Percentiles rank a stretch among this genome's conserved stretches.
These are phyloP conservation scores for Tilletia caries DNA, from an alignment of 1,284 basidiomycete species.

Conservation along the genomic window DNA sequence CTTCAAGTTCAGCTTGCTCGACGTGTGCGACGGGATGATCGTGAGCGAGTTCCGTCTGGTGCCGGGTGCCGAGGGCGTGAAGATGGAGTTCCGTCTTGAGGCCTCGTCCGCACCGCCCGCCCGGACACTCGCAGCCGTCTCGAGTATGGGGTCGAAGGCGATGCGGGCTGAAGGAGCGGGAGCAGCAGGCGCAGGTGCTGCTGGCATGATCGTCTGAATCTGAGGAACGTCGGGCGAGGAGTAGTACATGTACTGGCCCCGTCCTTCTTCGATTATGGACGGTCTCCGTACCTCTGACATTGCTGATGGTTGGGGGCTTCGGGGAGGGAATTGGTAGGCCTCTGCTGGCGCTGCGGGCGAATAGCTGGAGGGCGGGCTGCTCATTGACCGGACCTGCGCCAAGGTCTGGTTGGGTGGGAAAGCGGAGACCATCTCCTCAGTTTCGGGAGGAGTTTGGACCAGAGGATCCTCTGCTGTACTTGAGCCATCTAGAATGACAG, in stretches of 20 bases:
- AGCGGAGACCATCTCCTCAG: conserved; percentile 10
- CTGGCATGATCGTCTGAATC: background rate
- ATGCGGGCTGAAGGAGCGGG: background rate
- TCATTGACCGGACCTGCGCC: background rate
- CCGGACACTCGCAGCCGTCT: conserved; percentile 15
- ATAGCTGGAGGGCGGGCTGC: background rate
- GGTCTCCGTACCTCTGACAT: background rate
- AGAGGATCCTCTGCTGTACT: too few relatives aligned
- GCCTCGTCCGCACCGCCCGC: conserved; percentile 8
- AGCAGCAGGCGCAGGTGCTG: background rate
- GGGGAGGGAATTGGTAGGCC: conserved; percentile 3
- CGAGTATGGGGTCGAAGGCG: conserved; percentile 14
- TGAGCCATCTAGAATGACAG: too few relatives aligned
- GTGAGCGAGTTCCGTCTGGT: conserved; percentile 12
- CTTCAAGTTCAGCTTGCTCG: conserved; percentile 3
- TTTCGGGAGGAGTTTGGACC: background rate
- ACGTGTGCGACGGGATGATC: background rate
- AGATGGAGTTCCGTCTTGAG: conserved; percentile 11
- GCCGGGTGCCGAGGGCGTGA: conserved; percentile 6
- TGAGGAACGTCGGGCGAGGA: background rate
- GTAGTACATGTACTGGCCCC: background rate
- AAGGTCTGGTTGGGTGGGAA: background rate
- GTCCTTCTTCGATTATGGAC: background rate
- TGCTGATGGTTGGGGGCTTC: background rate
- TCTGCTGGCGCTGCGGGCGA: background rate